phyloP scores from a whole-genome alignment of 768 basidiomycete genomes.

The Rhodotorula graminis region DNA sequence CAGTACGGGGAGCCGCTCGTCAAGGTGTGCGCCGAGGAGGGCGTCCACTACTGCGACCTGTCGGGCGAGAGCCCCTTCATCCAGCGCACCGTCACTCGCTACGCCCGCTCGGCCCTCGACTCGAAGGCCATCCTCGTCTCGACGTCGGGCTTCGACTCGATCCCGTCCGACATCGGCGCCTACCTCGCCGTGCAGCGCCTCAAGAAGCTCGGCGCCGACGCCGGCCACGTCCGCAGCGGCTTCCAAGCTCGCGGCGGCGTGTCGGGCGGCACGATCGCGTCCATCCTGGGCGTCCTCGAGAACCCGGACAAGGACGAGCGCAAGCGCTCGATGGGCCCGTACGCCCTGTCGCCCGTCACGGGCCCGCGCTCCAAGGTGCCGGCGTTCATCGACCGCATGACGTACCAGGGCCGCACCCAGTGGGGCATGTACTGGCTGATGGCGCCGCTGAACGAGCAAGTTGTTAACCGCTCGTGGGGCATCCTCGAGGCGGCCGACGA shows the following conservation, averaged over 20 bases:
- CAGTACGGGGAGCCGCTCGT: slow-evolving; percentile 69
- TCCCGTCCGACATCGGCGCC: slow-evolving; percentile 67
- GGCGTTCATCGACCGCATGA: slow-evolving; percentile 1
- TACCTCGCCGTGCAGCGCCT: slow-evolving; percentile 68
- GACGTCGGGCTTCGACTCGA: slow-evolving; percentile 59
- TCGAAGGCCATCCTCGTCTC: slow-evolving; percentile 72
- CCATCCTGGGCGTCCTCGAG: slow-evolving; percentile 46
- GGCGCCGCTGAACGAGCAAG: slow-evolving; percentile 49
- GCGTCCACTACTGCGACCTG: slow-evolving; percentile 80
- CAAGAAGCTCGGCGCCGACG: slow-evolving; percentile 48
- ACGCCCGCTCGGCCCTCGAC: slow-evolving; percentile 66
- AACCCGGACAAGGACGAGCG: slow-evolving; percentile 45
- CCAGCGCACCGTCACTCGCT: slow-evolving; percentile 58
- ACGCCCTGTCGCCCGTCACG: slow-evolving; percentile 52
- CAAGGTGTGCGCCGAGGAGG: slow-evolving; percentile 67
- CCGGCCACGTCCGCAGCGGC: slow-evolving; percentile 58
- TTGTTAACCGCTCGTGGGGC: slow-evolving; percentile 61
- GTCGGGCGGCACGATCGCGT: slow-evolving; percentile 62
- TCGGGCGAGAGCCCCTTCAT: slow-evolving; percentile 67
- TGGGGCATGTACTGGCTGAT: slow-evolving; percentile 44
- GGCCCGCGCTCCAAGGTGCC: slow-evolving; percentile 45
- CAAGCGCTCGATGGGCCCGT: slow-evolving; percentile 47
- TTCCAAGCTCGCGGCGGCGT: slow-evolving; percentile 54
- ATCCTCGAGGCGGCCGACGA: slow-evolving; percentile 48
- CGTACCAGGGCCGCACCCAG: background rate